A percentile compares a stretch with the other conserved stretches of the same genome.
These are phyloP conservation scores for Cyclocybe cylindracea DNA, from an alignment of 768 basidiomycete genomes.

Conservation along the genomic window DNA sequence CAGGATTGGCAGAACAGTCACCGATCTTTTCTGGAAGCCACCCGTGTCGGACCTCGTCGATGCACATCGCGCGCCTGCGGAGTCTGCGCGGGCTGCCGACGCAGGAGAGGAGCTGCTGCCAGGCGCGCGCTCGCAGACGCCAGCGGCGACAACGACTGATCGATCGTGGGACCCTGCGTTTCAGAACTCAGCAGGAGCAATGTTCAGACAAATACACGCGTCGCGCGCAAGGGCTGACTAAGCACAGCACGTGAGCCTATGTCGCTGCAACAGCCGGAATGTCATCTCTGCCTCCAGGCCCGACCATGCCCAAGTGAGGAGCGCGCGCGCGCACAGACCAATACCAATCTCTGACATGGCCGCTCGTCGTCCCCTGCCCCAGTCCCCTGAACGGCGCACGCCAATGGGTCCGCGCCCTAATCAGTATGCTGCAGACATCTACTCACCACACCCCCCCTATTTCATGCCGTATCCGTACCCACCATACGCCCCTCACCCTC, in stretches of 20 bases:
- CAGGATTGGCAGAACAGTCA: constrained; percentile 20
- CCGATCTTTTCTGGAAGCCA: constrained; percentile 15
- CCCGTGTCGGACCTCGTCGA: background rate
- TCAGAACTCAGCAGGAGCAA: too few relatives aligned
- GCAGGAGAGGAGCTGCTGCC: too few relatives aligned
- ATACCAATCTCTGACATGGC: background rate
- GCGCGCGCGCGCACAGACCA: background rate
- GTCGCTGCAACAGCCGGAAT: background rate
- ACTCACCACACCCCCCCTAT: constrained; percentile 35
- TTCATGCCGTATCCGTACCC: constrained; percentile 44
- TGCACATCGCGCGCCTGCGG: too few relatives aligned
- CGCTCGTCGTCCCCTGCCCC: constrained; percentile 27
- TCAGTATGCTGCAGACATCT: constrained; percentile 27
- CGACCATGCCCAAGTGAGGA: constrained; percentile 7
- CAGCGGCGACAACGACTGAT: too few relatives aligned
- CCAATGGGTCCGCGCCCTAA: constrained; percentile 29
- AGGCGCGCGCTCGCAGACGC: too few relatives aligned
- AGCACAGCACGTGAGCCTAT: background rate
- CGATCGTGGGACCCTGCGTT: too few relatives aligned
- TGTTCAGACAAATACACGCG: too few relatives aligned
- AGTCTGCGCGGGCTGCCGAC: too few relatives aligned
- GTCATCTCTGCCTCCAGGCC: background rate
- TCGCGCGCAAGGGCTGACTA: too few relatives aligned
- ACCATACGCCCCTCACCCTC: constrained; percentile 32
- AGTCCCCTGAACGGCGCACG: constrained; percentile 21